These are phyloP conservation scores for Sordaria brevicollis DNA, from an alignment of 495 filamentous ascomycete genomes.

Conservation along the genomic window DNA sequence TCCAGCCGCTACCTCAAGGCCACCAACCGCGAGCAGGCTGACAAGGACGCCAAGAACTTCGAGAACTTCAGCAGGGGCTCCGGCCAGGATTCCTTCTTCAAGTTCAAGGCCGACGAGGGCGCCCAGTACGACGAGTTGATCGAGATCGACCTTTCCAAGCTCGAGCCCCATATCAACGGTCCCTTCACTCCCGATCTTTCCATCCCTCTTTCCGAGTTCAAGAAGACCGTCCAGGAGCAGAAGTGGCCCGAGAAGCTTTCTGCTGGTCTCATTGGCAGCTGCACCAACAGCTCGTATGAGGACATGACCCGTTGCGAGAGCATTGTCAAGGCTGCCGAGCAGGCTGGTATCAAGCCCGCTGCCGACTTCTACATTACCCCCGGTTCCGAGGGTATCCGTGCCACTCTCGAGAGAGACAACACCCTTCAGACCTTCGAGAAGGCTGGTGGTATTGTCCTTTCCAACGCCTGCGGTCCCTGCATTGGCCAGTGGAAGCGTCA, in stretches of 20 bases:
- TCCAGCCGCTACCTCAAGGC: constrained; percentile 63
- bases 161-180: constrained; percentile 96
- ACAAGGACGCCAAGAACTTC: constrained; percentile 47
- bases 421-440: constrained; percentile 78
- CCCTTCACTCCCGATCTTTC: constrained; percentile 94
- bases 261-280: constrained; percentile 91
- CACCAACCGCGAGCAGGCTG: constrained; percentile 69
- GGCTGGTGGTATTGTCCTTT: constrained; percentile 80
- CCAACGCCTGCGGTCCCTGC: constrained; percentile 92
- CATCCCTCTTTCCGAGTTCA: constrained; percentile 81
- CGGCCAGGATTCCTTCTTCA: constrained; percentile 29
- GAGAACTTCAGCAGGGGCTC: constrained; percentile 29
- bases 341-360: constrained; percentile 79
- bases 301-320: constrained; percentile 94
- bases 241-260: constrained; percentile 85
- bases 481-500: constrained; percentile 96
- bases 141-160: constrained; percentile 78
- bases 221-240: constrained; percentile 68
- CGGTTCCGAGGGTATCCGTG: constrained; percentile 92
- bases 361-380: constrained; percentile 92
- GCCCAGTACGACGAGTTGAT: constrained; percentile 85
- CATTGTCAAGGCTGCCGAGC: constrained; percentile 78
- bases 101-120: constrained; percentile 59
- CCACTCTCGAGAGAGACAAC: constrained; percentile 77
- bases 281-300: constrained; percentile 96